Conservation (phyloP, 345 rosid species). For the Firmiana major region DNA sequence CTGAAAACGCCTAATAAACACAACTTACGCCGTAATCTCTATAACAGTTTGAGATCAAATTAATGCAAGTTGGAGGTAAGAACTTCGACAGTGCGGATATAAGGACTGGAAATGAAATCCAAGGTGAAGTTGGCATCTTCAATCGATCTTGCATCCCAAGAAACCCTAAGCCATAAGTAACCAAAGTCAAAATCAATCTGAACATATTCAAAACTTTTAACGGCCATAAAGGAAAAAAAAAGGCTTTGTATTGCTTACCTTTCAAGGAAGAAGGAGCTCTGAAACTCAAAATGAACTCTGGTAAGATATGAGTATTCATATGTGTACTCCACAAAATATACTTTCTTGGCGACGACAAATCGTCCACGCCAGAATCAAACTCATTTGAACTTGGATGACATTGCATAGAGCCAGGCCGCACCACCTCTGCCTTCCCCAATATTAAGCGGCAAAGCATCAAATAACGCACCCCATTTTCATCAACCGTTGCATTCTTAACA, state of each 20-base stretch:
- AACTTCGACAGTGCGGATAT: conserved; percentile 56
- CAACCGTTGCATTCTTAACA: conserved; percentile 38
- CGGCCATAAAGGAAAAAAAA: background rate
- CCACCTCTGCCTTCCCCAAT: conserved; percentile 63
- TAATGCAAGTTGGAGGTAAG: conserved; percentile 38
- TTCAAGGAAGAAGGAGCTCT: conserved; percentile 42
- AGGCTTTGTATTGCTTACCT: conserved; percentile 32
- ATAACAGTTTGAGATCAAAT: conserved; percentile 45
- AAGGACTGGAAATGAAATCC: conserved; percentile 69
- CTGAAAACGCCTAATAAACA: background rate
- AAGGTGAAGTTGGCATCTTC: conserved; percentile 57
- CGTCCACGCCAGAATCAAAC: conserved; percentile 71
- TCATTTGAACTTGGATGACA: conserved; percentile 56
- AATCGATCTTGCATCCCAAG: conserved; percentile 19
- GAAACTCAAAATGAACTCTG: conserved; percentile 61
- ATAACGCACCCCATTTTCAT: conserved; percentile 59
- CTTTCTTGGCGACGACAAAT: conserved; percentile 43
- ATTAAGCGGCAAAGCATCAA: conserved; percentile 65
- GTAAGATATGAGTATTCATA: conserved; percentile 69
- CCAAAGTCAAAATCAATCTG: conserved; percentile 1
- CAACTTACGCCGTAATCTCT: conserved; percentile 46
- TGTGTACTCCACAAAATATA: conserved; percentile 68
- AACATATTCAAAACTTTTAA: conserved; percentile 4
- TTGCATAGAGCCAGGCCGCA: conserved; percentile 49
- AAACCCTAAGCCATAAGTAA: conserved; percentile 27